Evolutionary conservation across 2,329 filamentous ascomycete species (phyloP).

Genomic region (Cytospora leucostoma): DNA sequence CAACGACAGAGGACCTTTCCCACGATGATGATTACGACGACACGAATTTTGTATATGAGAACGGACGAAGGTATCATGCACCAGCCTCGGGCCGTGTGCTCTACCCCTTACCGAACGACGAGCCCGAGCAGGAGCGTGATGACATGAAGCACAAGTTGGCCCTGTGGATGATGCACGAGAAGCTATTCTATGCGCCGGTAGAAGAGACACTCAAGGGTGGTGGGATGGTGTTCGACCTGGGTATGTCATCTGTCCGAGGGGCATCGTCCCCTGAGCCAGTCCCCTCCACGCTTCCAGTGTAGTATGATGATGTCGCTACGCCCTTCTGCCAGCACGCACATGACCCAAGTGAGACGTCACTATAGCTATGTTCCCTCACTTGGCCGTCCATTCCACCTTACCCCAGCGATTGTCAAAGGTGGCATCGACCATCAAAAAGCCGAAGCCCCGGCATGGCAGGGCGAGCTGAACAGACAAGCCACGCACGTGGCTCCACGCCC

Average conservation of each 20-base stretch:
- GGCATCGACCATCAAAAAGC: not conserved
- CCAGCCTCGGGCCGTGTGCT: constrained; percentile 36
- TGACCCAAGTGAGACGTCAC: not conserved
- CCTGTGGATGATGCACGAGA: constrained; percentile 39
- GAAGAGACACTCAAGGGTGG: constrained; percentile 41
- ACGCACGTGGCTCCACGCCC: constrained; percentile 16
- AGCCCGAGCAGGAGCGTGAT: constrained; percentile 44
- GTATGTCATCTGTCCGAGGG: constrained; percentile 35
- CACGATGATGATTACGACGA: constrained; percentile 31
- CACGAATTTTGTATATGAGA: constrained; percentile 37
- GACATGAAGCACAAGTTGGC: constrained; percentile 44
- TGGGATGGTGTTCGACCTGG: constrained; percentile 50
- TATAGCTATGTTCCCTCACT: not conserved
- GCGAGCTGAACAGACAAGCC: constrained; percentile 10
- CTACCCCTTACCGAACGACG: constrained; percentile 44
- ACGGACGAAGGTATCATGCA: constrained; percentile 40
- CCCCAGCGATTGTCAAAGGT: not conserved
- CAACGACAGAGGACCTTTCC: constrained; percentile 13
- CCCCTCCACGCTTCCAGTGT: not conserved
- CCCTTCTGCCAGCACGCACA: not conserved
- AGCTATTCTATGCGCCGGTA: constrained; percentile 48
- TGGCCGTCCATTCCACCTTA: not conserved
- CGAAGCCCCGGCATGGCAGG: constrained; percentile 13
- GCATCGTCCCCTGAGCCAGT: not conserved
- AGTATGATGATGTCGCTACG: not conserved